Evolutionary conservation across 1,139 yeast genomes (phyloP).

Genomic region (Magnusiomyces clavatus): DNA sequence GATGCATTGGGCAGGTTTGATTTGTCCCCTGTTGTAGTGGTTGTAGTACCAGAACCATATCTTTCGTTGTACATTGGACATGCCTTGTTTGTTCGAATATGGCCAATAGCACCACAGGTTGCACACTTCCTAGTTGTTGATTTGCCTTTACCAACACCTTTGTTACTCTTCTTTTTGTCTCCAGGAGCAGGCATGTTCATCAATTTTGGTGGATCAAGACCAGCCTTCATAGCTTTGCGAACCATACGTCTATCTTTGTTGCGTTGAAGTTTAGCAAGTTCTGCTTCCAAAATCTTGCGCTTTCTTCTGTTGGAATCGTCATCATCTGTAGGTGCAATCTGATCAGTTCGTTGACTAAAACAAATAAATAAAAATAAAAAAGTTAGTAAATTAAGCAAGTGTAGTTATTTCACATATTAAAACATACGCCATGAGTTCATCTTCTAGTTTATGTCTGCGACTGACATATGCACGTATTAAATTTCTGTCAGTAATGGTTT

Average conservation of each 20-base stretch:
- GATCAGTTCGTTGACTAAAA: constrained; percentile 36
- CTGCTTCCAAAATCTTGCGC: constrained; percentile 68
- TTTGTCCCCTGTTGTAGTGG: background rate
- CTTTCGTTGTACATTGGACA: constrained; percentile 74
- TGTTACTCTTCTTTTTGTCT: constrained; percentile 27
- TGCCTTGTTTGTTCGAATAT: constrained; percentile 78
- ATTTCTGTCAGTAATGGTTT: constrained; percentile 73
- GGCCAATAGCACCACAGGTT: constrained; percentile 93
- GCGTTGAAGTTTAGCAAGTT: constrained; percentile 75
- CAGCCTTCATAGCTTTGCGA: constrained; percentile 40
- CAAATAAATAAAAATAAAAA: background rate
- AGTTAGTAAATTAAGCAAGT: constrained; percentile 7
- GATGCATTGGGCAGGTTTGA: background rate
- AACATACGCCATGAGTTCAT: constrained; percentile 48
- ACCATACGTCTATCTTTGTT: constrained; percentile 58
- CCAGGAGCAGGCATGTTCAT: constrained; percentile 29
- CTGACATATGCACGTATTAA: constrained; percentile 80
- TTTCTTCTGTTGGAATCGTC: constrained; percentile 76
- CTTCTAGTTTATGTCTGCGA: constrained; percentile 71
- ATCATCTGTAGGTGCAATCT: constrained; percentile 72
- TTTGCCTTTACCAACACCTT: constrained; percentile 37
- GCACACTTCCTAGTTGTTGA: constrained; percentile 83
- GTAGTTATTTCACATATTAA: background rate
- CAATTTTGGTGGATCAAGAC: constrained; percentile 19
- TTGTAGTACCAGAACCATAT: constrained; percentile 21